Conservation (phyloP, 2,329 filamentous ascomycete genomes). For the Monosporascus cannonballus region DNA sequence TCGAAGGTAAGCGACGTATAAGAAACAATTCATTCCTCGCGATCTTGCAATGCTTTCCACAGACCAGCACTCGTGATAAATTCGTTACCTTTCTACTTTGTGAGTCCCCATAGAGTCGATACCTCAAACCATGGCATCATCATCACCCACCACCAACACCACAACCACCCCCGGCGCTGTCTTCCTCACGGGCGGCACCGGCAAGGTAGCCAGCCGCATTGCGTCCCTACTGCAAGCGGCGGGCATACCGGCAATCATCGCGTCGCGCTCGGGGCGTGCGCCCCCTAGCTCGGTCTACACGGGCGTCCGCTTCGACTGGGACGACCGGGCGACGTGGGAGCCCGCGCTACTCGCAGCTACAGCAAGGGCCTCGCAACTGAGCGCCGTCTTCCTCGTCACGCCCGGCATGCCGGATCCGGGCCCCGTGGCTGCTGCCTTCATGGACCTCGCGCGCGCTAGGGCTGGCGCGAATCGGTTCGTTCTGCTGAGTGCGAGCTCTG, state of each 20-base stretch:
- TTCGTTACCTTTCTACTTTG: neutral
- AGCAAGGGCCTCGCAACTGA: conserved; percentile 11
- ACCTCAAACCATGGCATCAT: conserved; percentile 1
- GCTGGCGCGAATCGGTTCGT: conserved; percentile 36
- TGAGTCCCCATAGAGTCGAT: neutral
- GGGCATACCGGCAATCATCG: conserved; percentile 27
- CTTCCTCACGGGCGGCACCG: conserved; percentile 38
- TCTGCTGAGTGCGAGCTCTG: conserved; percentile 32
- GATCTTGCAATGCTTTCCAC: too few relatives aligned
- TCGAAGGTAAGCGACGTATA: too few relatives aligned
- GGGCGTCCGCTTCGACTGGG: conserved; percentile 38
- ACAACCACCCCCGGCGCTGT: conserved; percentile 14
- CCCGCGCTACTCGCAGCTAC: conserved; percentile 15
- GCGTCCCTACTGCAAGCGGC: conserved; percentile 26
- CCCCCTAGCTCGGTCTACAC: conserved; percentile 6
- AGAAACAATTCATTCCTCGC: too few relatives aligned
- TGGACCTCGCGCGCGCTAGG: conserved; percentile 31
- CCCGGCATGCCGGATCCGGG: conserved; percentile 27
- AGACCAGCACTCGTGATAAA: too few relatives aligned
- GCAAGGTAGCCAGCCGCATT: conserved; percentile 36
- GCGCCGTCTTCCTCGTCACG: conserved; percentile 35
- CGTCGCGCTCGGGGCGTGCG: conserved; percentile 29
- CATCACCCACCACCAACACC: conserved; percentile 1
- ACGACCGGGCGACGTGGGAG: conserved; percentile 34
- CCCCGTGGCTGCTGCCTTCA: conserved; percentile 31